phyloP scores from a whole-genome alignment of 331 rosid species.

The Prunus yedoensis region DNA sequence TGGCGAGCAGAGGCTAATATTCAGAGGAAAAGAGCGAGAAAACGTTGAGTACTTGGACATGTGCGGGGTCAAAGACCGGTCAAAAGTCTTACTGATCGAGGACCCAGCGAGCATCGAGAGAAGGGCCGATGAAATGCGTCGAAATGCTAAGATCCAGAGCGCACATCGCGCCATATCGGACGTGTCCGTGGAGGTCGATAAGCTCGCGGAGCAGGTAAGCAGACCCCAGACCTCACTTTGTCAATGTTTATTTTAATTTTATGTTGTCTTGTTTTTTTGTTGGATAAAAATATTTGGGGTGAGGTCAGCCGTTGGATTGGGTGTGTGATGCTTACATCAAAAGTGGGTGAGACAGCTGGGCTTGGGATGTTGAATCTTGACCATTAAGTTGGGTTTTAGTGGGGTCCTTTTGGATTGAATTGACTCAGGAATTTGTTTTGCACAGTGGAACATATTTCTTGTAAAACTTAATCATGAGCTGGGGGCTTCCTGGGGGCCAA shows the following conservation, averaged over 20 bases:
- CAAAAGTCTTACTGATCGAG: conserved; percentile 56
- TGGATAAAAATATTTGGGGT: neutral
- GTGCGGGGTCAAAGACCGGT: conserved; percentile 76
- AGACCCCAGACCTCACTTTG: neutral
- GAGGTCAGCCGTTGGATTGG: neutral
- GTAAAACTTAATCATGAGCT: neutral
- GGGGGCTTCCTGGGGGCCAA: neutral
- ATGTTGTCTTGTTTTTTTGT: neutral
- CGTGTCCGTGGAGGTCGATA: conserved; percentile 49
- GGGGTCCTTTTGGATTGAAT: neutral
- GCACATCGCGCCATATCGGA: conserved; percentile 60
- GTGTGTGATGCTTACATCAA: neutral
- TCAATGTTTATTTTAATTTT: neutral
- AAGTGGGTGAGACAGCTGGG: neutral
- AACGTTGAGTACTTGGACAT: conserved; percentile 63
- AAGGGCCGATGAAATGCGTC: conserved; percentile 45
- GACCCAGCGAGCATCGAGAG: conserved; percentile 76
- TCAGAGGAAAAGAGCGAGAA: conserved; percentile 66
- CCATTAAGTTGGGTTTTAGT: neutral
- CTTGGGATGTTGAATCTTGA: conserved; percentile 1
- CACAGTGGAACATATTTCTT: neutral
- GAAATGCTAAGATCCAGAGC: conserved; percentile 59
- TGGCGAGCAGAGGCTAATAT: conserved; percentile 56
- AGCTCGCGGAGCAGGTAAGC: conserved; percentile 62
- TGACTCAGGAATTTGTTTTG: no score